Conservation (phyloP, 768 basidiomycete species). For the Dentipellis fragilis region DNA sequence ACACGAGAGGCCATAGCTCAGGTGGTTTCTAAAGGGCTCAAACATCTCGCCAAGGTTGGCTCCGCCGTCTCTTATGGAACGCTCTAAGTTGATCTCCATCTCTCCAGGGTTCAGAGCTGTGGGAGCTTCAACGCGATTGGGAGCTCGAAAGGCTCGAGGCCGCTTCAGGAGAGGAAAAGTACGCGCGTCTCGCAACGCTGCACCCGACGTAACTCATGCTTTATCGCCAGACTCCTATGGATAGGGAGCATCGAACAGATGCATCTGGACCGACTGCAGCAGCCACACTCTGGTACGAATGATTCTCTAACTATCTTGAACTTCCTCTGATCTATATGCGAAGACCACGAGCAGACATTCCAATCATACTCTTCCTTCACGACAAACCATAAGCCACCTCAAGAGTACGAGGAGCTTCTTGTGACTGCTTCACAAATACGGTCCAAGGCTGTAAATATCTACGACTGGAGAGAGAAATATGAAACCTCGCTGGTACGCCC, state of each 20-base stretch:
- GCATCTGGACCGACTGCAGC: slow-evolving; percentile 56
- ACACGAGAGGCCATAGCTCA: slow-evolving; percentile 44
- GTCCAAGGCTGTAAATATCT: slow-evolving; percentile 46
- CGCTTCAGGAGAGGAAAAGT: slow-evolving; percentile 39
- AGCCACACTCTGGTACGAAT: slow-evolving; percentile 64
- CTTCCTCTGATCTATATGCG: background rate
- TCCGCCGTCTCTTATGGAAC: too few relatives aligned
- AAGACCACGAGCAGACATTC: slow-evolving; percentile 74
- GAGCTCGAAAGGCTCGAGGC: slow-evolving; percentile 53
- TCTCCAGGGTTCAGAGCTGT: slow-evolving; percentile 56
- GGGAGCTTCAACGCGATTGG: slow-evolving; percentile 69
- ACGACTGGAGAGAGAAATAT: slow-evolving; percentile 50
- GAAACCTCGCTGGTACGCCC: slow-evolving; percentile 51
- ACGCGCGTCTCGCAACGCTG: background rate
- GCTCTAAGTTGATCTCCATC: background rate
- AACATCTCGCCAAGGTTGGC: slow-evolving; percentile 56
- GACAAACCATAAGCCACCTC: slow-evolving; percentile 59
- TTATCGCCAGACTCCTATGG: slow-evolving; percentile 27
- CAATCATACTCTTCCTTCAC: slow-evolving; percentile 87
- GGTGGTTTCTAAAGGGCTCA: slow-evolving; percentile 45
- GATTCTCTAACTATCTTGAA: background rate
- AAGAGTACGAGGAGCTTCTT: slow-evolving; percentile 71
- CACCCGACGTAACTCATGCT: background rate
- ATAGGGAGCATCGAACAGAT: slow-evolving; percentile 45
- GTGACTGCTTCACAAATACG: slow-evolving; percentile 70